Base-by-base conservation (phyloP, 2,329 filamentous ascomycete species). In the Trichoderma sp. region DNA sequence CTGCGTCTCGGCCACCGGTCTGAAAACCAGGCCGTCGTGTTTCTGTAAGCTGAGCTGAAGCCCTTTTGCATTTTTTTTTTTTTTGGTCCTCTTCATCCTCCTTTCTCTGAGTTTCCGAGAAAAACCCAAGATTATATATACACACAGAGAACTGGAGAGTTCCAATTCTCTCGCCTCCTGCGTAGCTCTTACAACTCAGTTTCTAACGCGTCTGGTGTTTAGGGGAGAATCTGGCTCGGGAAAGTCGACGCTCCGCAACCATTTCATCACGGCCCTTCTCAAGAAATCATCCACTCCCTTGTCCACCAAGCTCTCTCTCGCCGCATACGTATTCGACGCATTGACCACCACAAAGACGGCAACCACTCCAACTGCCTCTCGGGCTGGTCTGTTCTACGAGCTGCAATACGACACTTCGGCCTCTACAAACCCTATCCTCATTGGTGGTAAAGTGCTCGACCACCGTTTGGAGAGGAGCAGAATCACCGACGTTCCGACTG, bases 291-390 rank as follows among this genome's bases (percentile, higher is more conserved):
- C 93, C 0, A 98, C 95, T 13, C 95, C 95, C 0, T 83, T 99
- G 3, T 98, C 94, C 2, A 92, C 90, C 72, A 99, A 97, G 79
- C 85, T 97, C 22, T 97, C 94, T 3, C 90, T 96, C 59, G 94
- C 94, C 25, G 91, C 94, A 52, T 99, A 97, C 78, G 88, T 98
- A 69, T 99, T 99, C 78, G 95, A 99, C 77, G 92, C 93, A 2
- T 86, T 99, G 69, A 99, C 95, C 5, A 98, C 95, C 1, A 99
- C 95, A 29, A 99, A 99, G 82, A 97, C 94, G 2, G 90, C 94
- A 37, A 98, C 94, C 1, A 98, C 94, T 0, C 94, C 94, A 1
- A 97, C 93, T 2, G 95, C 95, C 32, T 98, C 94, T 60, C 98
- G 98, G 79, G 91, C 95, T 12, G 95, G 95, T 70, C 86, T 99